Base-by-base conservation (phyloP, 305 asterid genomes). In the Fraxinus nigra region DNA sequence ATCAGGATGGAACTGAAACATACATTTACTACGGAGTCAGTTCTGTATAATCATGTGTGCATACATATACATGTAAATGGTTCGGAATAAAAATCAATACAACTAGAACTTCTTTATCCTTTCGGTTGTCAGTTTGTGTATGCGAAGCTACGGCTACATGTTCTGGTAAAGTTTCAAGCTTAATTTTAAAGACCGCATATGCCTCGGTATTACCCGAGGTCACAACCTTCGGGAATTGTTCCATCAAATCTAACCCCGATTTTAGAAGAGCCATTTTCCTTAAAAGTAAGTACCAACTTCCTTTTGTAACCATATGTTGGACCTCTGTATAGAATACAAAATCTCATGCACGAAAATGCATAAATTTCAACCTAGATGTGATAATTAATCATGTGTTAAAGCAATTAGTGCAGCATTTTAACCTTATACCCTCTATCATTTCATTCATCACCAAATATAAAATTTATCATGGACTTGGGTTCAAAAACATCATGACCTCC, bases 181-280 rank as follows among this genome's bases (percentile, higher is more conserved):
- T 90, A 79, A 63, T 78, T 87, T 92, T 92, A 69, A 93, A 88
- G 77, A 89, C 80, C 22, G 89, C 84, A 87, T 89, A 89, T 65
- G 91, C 92, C 78, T 92, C 98, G 5, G 91, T 85, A 88, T 88
- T 92, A 72, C 91, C 95, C 98, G 74, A 95, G 97, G 88, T 93
- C 94, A 85, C 85, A 91, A 78, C 98, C 98, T 81, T 91, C 97
- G 3, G 91, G 97, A 85, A 93, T 88, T 79, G 89, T 59, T 85
- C 74, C 87, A 88, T 93, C 98, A 90, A 95, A 95, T 87, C 98
- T 87, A 83, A 95, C 93, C 81, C 97, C 98, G 18, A 93, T 89
- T 89, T 93, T 93, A 16, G 98, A 91, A 82, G 92, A 89, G 82
- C 89, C 95, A 82, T 93, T 95, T 82, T 90, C 95, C 86, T 91